These are phyloP conservation scores for Amoebophrya sp. DNA, from an alignment of 169 alveolate genomes.

Conservation along the genomic window DNA sequence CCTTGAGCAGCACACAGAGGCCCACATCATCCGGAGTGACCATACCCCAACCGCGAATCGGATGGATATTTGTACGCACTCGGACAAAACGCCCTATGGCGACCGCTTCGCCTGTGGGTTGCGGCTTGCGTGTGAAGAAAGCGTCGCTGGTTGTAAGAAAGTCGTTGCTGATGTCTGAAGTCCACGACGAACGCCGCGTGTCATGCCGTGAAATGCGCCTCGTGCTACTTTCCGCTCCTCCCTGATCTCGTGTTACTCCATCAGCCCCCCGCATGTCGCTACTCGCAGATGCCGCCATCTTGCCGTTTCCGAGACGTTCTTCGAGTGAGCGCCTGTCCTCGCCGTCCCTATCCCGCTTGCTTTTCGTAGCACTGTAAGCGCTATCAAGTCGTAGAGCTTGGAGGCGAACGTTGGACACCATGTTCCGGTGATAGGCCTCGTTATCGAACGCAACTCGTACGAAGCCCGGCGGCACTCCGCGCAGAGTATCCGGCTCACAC, in stretches of 20 bases:
- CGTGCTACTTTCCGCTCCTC: neutral
- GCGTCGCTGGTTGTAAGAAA: neutral
- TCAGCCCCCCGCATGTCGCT: neutral
- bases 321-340: too few species aligned
- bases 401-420: neutral
- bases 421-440: slow-evolving; percentile 5
- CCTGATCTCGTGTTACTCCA: neutral
- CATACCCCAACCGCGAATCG: neutral
- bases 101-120: neutral
- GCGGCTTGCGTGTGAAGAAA: neutral
- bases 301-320: neutral
- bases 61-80: neutral
- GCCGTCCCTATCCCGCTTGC: too few species aligned
- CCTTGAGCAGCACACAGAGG: neutral
- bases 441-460: slow-evolving; percentile 16
- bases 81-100: neutral
- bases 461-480: neutral
- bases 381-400: too few species aligned
- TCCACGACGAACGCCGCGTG: too few species aligned
- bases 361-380: too few species aligned
- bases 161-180: neutral
- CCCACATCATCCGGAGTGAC: neutral
- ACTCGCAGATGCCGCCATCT: neutral
- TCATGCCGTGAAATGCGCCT: too few species aligned
- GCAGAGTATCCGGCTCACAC: neutral